phyloP scores from a whole-genome alignment of 441 rosid species.

The Metrosideros polymorpha region DNA sequence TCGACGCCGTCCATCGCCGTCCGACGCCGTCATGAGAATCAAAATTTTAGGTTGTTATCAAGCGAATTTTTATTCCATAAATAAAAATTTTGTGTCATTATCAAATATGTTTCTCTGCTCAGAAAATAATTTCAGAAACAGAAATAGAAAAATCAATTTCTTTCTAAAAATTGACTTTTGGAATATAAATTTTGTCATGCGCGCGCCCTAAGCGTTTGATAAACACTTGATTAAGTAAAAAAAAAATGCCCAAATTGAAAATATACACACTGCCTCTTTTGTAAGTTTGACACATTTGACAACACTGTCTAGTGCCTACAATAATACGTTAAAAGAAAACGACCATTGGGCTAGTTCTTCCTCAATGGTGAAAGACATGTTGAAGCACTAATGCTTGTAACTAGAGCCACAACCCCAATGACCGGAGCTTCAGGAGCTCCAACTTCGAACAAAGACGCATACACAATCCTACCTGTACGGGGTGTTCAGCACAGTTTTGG shows the following conservation, averaged over 20 bases:
- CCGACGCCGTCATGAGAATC: too few relatives aligned
- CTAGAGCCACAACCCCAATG: slow-evolving; percentile 81
- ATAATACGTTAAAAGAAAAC: background rate
- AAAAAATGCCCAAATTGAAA: background rate
- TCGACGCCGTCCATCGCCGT: too few relatives aligned
- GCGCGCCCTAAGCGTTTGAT: background rate
- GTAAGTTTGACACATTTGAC: background rate
- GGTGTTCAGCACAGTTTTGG: too few relatives aligned
- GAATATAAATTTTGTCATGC: too few relatives aligned
- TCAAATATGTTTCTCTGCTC: too few relatives aligned
- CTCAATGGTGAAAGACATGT: background rate
- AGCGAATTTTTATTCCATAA: too few relatives aligned
- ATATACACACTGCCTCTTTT: background rate
- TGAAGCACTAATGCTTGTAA: background rate
- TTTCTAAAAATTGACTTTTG: too few relatives aligned
- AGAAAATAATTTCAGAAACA: too few relatives aligned
- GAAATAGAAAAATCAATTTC: too few relatives aligned
- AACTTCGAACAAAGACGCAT: slow-evolving; percentile 84
- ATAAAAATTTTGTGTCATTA: too few relatives aligned
- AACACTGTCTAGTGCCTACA: background rate
- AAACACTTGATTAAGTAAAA: background rate
- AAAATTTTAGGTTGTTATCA: too few relatives aligned
- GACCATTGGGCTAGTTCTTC: background rate
- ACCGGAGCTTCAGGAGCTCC: slow-evolving; percentile 96
- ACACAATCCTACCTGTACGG: slow-evolving; percentile 28